Evolutionary conservation across 208 protist species (phyloP).

Genomic region (Trypanosoma theileri): DNA sequence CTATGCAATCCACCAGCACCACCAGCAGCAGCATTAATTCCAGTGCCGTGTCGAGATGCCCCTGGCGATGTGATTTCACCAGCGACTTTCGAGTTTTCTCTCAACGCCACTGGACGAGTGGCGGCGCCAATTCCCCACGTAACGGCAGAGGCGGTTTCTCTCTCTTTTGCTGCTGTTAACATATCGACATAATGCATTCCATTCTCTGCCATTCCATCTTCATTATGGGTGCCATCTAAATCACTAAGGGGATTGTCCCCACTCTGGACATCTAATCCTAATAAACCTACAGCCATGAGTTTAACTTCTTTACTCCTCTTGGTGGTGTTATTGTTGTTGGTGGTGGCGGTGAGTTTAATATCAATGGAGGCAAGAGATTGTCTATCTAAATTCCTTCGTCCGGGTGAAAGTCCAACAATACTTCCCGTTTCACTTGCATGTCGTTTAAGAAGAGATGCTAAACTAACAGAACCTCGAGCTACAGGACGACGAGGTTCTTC

Average conservation of each 20-base stretch:
- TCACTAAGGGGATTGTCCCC: not conserved
- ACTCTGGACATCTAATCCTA: not conserved
- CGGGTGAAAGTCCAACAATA: not conserved
- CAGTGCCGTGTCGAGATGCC: not conserved
- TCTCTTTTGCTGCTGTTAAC: conserved; percentile 24
- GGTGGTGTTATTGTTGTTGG: not conserved
- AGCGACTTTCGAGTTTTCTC: not conserved
- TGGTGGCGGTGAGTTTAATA: not conserved
- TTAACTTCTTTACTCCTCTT: conserved; percentile 7
- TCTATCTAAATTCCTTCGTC: not conserved
- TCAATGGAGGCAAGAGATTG: not conserved
- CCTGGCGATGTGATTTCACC: not conserved
- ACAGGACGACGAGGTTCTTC: not conserved
- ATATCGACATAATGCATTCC: conserved; percentile 25
- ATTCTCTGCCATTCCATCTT: conserved; percentile 2
- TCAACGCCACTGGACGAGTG: conserved; percentile 33
- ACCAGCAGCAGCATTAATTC: not conserved
- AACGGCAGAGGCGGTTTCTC: conserved; percentile 37
- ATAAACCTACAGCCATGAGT: not conserved
- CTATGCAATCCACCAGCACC: not conserved
- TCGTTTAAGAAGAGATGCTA: not conserved
- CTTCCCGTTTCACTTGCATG: not conserved
- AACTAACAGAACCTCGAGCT: not conserved
- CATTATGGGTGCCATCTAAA: not conserved
- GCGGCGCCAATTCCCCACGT: conserved; percentile 68